A percentile compares a stretch with the other conserved stretches of the same genome.
phyloP scores from a whole-genome alignment of 768 basidiomycete genomes.

The Termitomyces sp. region DNA sequence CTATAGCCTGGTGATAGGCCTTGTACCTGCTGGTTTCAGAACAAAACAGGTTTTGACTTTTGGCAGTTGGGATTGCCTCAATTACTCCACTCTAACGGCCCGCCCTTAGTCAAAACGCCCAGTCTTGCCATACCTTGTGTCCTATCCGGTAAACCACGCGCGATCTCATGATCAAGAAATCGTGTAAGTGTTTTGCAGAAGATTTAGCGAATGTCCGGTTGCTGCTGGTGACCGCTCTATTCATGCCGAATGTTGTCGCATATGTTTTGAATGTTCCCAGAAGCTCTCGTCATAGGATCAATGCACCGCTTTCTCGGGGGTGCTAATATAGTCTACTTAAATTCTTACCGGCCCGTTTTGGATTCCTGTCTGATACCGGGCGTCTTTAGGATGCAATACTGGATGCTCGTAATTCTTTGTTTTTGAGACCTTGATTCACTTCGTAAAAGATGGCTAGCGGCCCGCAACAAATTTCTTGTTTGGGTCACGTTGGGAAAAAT shows the following conservation, averaged over 20 bases:
- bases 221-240: background rate
- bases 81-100: slow-evolving; percentile 1
- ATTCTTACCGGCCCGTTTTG: slow-evolving; percentile 9
- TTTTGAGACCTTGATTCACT: background rate
- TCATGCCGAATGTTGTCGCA: background rate
- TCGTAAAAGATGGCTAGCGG: slow-evolving; percentile 7
- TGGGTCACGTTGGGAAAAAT: slow-evolving; percentile 1
- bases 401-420: background rate
- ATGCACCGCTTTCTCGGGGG: background rate
- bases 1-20: background rate
- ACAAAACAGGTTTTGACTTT: slow-evolving; percentile 6
- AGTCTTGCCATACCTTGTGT: slow-evolving; percentile 2
- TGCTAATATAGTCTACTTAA: background rate
- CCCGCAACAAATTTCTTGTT: slow-evolving; percentile 6
- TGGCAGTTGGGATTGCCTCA: background rate
- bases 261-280: background rate
- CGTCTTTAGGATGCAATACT: background rate
- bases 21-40: slow-evolving; percentile 7
- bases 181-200: slow-evolving; percentile 9
- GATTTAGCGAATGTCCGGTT: slow-evolving; percentile 10
- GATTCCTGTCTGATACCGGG: background rate
- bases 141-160: slow-evolving; percentile 9
- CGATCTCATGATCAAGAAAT: slow-evolving; percentile 4
- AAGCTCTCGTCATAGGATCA: slow-evolving; percentile 9
- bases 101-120: slow-evolving; percentile 1